Conservation (phyloP, 257 asterid species). For the Thymus quinquecostatus region DNA sequence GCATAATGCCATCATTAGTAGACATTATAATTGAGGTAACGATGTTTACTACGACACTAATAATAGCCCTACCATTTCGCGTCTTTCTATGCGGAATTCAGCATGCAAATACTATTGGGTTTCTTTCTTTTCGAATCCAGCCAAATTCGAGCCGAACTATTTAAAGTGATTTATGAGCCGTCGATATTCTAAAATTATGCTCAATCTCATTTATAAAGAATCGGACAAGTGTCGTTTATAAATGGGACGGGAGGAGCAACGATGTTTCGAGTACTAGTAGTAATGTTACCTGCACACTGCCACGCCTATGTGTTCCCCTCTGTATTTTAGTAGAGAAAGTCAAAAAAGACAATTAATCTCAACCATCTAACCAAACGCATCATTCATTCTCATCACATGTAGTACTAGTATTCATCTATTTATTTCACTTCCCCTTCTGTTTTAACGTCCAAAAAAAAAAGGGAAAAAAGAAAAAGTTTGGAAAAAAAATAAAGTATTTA, state of each 20-base stretch:
- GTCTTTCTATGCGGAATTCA: no score
- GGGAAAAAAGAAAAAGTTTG: no score
- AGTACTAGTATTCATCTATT: not conserved
- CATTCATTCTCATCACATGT: conserved; percentile 25
- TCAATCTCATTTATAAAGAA: no score
- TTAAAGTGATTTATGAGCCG: no score
- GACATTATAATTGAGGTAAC: conserved; percentile 27
- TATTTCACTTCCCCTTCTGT: not conserved
- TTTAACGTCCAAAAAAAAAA: not conserved
- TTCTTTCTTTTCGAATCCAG: no score
- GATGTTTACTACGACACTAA: not conserved
- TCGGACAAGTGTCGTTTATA: no score
- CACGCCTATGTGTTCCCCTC: conserved; percentile 27
- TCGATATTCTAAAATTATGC: no score
- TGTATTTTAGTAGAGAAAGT: conserved; percentile 18
- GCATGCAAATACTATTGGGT: no score
- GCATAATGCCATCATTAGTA: conserved; percentile 19
- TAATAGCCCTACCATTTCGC: not conserved
- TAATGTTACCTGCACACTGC: conserved; percentile 7
- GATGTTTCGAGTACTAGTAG: no score
- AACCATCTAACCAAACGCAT: conserved; percentile 29
- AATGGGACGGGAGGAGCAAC: no score
- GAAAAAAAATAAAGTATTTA: not conserved
- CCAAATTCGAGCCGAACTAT: no score
- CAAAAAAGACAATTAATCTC: conserved; percentile 24